Base-by-base conservation (phyloP, 2,329 filamentous ascomycete species). In the Penicillium sp. region DNA sequence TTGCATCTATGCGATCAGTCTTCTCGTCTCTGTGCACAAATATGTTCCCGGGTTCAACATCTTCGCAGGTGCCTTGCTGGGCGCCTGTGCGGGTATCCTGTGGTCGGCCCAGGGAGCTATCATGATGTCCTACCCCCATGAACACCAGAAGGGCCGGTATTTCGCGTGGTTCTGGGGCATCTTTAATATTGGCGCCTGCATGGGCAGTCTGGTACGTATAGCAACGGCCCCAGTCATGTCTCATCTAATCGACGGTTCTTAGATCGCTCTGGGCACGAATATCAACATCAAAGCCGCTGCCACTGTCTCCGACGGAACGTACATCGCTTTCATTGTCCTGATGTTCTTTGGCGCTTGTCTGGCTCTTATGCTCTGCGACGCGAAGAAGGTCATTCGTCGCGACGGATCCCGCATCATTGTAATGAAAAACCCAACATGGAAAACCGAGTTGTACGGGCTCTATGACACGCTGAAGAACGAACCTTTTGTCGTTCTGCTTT, bases 301-400 rank as follows among this genome's bases (percentile, higher is more conserved):
- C 96, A 63, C 61, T n/a, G 78, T 80, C 49, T 73, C 68, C 25
- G 88, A 92, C 67, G 90, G 90, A 57, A 95, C 91, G 12, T 95
- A 95, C 70, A 86, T 92, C 57, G 91, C 86, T 41, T 93, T 95
- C 78, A 87, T 95, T 59, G 82, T 93, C 15, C 86, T 95, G 66
- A 94, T 91, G 79, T 79, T 88, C 60, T 63, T 84, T 50, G 90
- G 91, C 54, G 89, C 89, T 59, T 64, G 85, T 14, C 79, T 95
- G 1, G 84, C 89, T 14, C 84, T 90, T 64, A 80, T 82, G 48
- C 83, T 95, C 7, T 86, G 87, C 72, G 85, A 93, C 68, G 89
- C 90, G 22, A 83, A 83, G 64, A 83, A 85, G 52, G 84, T 96
- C 59, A 78, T 90, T 60, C 90, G 92, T 8, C 15, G 43, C 43